Evolutionary conservation across 1,139 yeast genomes (phyloP), one percentile per base, ranked within the genome.

Genomic region (Pneumocystis wakefieldiae): DNA sequence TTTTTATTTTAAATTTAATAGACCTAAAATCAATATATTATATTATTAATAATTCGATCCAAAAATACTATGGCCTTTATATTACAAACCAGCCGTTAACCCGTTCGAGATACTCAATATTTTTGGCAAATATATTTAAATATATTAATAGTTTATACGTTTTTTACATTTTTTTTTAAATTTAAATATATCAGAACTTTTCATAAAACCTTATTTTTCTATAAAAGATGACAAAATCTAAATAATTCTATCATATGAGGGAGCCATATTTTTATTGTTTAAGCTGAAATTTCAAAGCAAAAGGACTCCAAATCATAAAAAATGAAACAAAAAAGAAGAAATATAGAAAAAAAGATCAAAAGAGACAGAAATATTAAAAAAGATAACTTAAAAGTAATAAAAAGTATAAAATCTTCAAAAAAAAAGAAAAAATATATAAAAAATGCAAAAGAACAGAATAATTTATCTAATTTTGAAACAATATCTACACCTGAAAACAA

Each of bases 1-100:
- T 70, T 86, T 59, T 75, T 89, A 63, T 87, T 88, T 36, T 63
- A 59, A 60, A 14, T 36, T 38, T 24, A 28, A 28, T 38, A 14
- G 3, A 62, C 12, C 57, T 17, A 48, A 35, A 19, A 48, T 48
- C 17, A 48, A 48, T 48, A 24, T 48, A 24, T 48, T 48, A 48
- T 48, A 48, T 19, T 29, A 24, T n/a, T 19, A 8, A 24, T 32
- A 32, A 1, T 48, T 48, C 14, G 24, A 24, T 48, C 10, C 32
- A 24, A 32, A 32, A 32, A 32, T 32, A 5, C 35, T 32, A 32
- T 32, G 6, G 7, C 35, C 7, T 32, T 32, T 5, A 32, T 32
- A 32, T 32, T 32, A 32, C 8, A 32, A 32, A 7, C 35, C 8
- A 32, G 6, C 35, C 8, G 7, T 32, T 32, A 32, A 4, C 8